Base-by-base conservation (phyloP, 441 rosid species). In the Croton laevigatus region DNA sequence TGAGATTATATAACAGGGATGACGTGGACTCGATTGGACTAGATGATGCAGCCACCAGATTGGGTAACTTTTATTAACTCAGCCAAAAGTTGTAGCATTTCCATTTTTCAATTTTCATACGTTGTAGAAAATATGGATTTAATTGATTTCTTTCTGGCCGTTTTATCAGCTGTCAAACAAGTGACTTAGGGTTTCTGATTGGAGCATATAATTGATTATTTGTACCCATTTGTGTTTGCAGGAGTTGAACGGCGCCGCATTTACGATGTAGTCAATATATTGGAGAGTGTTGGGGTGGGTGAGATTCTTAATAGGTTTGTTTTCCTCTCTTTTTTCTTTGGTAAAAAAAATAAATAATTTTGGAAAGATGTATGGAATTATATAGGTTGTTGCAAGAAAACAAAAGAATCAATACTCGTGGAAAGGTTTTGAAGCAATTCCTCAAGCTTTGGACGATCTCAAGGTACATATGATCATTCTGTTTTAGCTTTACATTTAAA, bases 221-320 rank as follows among this genome's bases (percentile, higher is more conserved):
- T 42, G n/a, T 57, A 72, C 52, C 53, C 19, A 40, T 59, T 34
- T 67, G 74, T 54, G 42, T 68, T 66, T 73, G 76, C 78, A 94
- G 97, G 97, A 7, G 97, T 94, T 40, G 98, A 92, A 76, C 83
- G 97, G 42, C 85, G 97, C 59, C 82, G 98, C 66, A 91, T 94
- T 78, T 94, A 94, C 42, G 97, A 94, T 70, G 91, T 91, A 38
- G 98, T 94, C 66, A 94, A 94, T 65, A 90, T 94, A 32, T 68
- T 94, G 59, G 97, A 94, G 85, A 91, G 97, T 76, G 89, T 94
- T 62, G 97, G 97, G 64, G 98, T 94, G 97, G 64, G 98, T 94
- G 74, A 82, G 88, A 65, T 72, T 75, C 68, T 58, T 55, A 22
- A 8, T 44, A 37, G 65, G 12, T 19, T 46, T 37, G 17, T 27